phyloP scores from a whole-genome alignment of 2,329 filamentous ascomycete species.

The Verticillium albo-atrum region DNA sequence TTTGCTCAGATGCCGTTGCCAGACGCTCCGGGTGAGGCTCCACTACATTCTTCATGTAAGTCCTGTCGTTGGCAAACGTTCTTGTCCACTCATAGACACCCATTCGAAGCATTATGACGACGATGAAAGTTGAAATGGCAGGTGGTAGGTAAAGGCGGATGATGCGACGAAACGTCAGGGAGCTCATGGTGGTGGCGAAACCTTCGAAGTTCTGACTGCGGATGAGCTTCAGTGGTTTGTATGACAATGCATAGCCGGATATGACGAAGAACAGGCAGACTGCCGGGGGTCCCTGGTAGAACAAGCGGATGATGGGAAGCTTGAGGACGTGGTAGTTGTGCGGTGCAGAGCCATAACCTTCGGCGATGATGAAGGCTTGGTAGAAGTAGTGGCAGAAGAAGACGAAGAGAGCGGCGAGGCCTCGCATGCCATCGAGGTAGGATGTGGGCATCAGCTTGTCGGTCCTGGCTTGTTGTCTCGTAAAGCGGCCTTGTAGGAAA shows the following conservation, averaged over 20 bases:
- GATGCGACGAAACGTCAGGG: constrained; percentile 45
- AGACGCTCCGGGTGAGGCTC: constrained; percentile 41
- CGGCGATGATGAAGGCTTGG: constrained; percentile 45
- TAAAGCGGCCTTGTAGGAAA: constrained; percentile 42
- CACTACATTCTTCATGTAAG: constrained; percentile 42
- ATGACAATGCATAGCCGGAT: constrained; percentile 55
- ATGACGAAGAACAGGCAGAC: constrained; percentile 61
- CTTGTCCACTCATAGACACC: constrained; percentile 45
- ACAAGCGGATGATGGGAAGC: constrained; percentile 48
- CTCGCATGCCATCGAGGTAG: constrained; percentile 55
- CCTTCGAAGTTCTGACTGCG: constrained; percentile 31
- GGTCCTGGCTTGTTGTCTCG: constrained; percentile 33
- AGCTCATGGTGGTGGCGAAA: constrained; percentile 41
- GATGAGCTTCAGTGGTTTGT: constrained; percentile 44
- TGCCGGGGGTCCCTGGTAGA: constrained; percentile 51
- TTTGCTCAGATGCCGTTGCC: constrained; percentile 31
- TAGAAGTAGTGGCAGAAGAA: constrained; percentile 55
- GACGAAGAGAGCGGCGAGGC: constrained; percentile 50
- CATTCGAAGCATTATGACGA: constrained; percentile 37
- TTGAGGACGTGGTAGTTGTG: constrained; percentile 43
- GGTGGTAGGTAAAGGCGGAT: constrained; percentile 49
- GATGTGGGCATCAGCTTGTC: constrained; percentile 45
- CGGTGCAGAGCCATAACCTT: constrained; percentile 41
- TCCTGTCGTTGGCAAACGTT: constrained; percentile 36
- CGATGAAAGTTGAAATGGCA: constrained; percentile 43